These are phyloP conservation scores for Abelmoschus esculentus DNA, from an alignment of 345 rosid genomes.

Conservation along the genomic window DNA sequence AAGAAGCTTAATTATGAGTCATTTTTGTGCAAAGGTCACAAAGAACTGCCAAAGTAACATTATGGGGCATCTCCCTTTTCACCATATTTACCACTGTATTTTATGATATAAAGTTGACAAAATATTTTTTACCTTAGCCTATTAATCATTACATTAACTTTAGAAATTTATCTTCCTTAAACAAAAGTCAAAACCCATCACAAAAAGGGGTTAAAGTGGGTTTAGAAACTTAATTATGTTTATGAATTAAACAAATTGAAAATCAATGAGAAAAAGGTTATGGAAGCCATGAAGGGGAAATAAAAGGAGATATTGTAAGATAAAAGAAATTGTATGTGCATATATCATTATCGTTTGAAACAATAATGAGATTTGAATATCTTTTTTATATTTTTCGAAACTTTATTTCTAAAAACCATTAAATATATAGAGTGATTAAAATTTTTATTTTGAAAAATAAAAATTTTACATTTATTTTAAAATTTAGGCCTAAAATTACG, in stretches of 20 bases:
- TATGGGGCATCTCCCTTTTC: neutral
- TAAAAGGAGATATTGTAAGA: neutral
- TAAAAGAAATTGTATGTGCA: too few species aligned
- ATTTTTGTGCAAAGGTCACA: slow-evolving; percentile 7
- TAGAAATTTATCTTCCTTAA: slow-evolving; percentile 5
- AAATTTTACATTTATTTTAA: too few species aligned
- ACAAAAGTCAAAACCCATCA: neutral
- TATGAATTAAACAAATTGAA: neutral
- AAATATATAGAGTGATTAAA: too few species aligned
- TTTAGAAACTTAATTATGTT: neutral
- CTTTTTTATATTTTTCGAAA: neutral
- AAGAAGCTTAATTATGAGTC: slow-evolving; percentile 15
- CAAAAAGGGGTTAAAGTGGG: too few species aligned
- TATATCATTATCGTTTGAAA: too few species aligned
- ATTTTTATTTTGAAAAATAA: too few species aligned
- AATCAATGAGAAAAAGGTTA: neutral
- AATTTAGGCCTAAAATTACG: too few species aligned
- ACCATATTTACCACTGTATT: neutral
- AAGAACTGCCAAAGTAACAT: slow-evolving; percentile 15
- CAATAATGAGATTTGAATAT: neutral
- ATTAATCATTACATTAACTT: neutral
- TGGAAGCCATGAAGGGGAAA: too few species aligned
- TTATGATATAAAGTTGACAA: neutral
- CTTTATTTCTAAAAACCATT: too few species aligned
- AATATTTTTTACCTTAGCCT: neutral